Base-by-base conservation (phyloP, 345 rosid species). In the Citrus glauca region DNA sequence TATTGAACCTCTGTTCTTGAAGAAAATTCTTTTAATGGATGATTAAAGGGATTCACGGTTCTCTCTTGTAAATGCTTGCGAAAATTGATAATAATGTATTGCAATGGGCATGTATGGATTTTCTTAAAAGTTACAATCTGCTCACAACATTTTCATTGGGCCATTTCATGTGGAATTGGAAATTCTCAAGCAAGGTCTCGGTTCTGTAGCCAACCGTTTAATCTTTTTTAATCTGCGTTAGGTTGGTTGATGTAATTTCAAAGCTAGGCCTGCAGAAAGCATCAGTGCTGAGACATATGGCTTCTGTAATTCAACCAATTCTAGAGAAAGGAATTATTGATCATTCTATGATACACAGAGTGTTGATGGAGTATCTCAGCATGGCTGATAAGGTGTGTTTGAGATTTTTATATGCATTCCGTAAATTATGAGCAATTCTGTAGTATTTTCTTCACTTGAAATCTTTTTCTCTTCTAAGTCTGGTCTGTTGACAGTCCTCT, bases 251-350 rank as follows among this genome's bases (percentile, higher is more conserved):
- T 84, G 85, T 96, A 67, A 94, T 96, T 42, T 80, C 88, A 27
- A 96, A 89, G 86, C 88, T 91, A 60, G 86, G 86, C 77, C 87
- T 94, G 66, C 94, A 87, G 66, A 92, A 89, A 83, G 85, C 83
- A 56, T 87, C 94, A n/a, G 98, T 96, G 37, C 50, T 63, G 30
- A 87, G 98, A 33, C 97, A 90, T 87, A 91, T 92, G 95, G 84
- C 84, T 86, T 82, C 87, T 40, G 87, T 89, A 72, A 83, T 94
- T 84, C 98, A 94, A 83, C 99, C 98, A 59, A 89, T 96, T 82
- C 82, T 96, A 3, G 98, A 96, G 89, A 96, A 96, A 81, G 98
- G 98, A 81, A 90, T 96, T 62, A 87, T 92, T 8, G 99, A 94
- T 82, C 98, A 96, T 85, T 82, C 94, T 65, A 91, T 96, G 78